Evolutionary conservation across 2,329 filamentous ascomycete species (phyloP).

Genomic region (Diaporthe caulivora): DNA sequence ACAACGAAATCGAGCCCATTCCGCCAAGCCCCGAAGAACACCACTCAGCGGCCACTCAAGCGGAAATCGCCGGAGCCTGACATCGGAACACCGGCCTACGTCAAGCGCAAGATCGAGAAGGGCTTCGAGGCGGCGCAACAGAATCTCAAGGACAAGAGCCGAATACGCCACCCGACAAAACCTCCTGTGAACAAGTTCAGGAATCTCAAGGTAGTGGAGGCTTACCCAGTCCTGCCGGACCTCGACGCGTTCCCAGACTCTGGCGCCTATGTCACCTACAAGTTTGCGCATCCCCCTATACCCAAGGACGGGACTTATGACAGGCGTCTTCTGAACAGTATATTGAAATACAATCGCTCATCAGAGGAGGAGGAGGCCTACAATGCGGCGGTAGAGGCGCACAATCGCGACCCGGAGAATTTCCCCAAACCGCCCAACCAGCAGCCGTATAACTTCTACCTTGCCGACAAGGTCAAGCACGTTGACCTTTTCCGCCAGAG

Average conservation of each 20-base stretch:
- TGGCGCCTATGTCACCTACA: constrained; percentile 77
- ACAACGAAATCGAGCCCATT: constrained; percentile 38
- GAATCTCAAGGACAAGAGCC: constrained; percentile 65
- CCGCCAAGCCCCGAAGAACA: constrained; percentile 40
- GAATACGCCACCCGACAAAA: constrained; percentile 70
- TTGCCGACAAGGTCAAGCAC: constrained; percentile 62
- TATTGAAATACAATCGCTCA: constrained; percentile 70
- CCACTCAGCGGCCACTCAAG: constrained; percentile 56
- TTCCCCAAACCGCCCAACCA: constrained; percentile 68
- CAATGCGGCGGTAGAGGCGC: constrained; percentile 62
- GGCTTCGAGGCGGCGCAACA: constrained; percentile 68
- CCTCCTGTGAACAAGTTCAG: constrained; percentile 44
- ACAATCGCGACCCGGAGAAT: constrained; percentile 68
- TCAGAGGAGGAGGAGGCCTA: constrained; percentile 66
- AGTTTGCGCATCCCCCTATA: constrained; percentile 76
- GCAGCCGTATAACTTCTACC: constrained; percentile 77
- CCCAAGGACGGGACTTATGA: constrained; percentile 63
- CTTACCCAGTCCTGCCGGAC: constrained; percentile 73
- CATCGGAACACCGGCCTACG: constrained; percentile 73
- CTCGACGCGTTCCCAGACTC: constrained; percentile 77
- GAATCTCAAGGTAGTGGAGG: constrained; percentile 69
- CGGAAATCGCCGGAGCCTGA: constrained; percentile 69
- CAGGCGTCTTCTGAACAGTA: constrained; percentile 69
- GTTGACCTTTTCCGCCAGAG: constrained; percentile 69
- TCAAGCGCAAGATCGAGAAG: constrained; percentile 76